Conservation (phyloP, 1,284 basidiomycete genomes). For the Erythrobasidium hasegawianum region DNA sequence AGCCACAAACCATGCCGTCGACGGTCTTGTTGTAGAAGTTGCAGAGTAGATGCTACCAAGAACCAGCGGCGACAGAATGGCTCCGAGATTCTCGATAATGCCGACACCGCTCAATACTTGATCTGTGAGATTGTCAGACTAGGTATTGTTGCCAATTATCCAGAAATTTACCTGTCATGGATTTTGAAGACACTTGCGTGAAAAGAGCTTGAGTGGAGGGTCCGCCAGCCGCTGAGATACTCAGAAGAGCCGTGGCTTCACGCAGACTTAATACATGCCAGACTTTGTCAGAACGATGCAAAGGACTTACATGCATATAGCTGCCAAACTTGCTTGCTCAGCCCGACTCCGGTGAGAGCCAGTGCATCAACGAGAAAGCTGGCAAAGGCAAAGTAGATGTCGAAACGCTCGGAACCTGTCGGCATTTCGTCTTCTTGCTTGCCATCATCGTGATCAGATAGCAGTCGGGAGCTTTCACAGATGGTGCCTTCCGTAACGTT, state of each 20-base stretch:
- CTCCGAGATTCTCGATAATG: conserved; percentile 24
- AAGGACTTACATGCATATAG: conserved; percentile 25
- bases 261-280: background rate
- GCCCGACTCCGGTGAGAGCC: conserved; percentile 15
- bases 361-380: conserved; percentile 24
- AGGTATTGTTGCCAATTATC: no score
- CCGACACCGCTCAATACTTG: conserved; percentile 19
- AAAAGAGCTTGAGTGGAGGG: conserved; percentile 22
- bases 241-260: conserved; percentile 28
- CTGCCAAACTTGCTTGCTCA: conserved; percentile 6
- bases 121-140: no score
- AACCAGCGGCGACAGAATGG: conserved; percentile 19
- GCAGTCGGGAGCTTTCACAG: conserved; percentile 23
- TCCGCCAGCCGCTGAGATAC: conserved; percentile 26
- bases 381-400: conserved; percentile 22
- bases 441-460: background rate
- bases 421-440: background rate
- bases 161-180: conserved; percentile 16
- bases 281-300: no score
- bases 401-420: conserved; percentile 18
- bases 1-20: conserved; percentile 19
- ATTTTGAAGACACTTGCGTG: conserved; percentile 23
- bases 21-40: conserved; percentile 8
- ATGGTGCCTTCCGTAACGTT: conserved; percentile 17
- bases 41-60: conserved; percentile 22